These are phyloP conservation scores for Phytopythium oedochilum DNA, from an alignment of 352 stramenopile genomes.

Conservation along the genomic window DNA sequence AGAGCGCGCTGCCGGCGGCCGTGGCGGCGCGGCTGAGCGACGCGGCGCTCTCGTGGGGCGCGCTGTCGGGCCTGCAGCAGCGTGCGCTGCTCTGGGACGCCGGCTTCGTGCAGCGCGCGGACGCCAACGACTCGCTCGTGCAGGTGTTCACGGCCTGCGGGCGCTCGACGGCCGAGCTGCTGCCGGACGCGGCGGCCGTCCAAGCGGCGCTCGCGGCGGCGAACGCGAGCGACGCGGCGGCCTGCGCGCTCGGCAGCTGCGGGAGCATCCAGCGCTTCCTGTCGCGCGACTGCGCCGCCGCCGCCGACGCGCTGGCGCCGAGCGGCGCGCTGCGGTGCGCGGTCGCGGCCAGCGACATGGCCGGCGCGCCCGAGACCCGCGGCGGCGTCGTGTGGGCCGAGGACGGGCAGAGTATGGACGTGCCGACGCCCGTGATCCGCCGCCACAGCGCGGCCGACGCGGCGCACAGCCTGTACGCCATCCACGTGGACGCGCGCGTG, in stretches of 20 bases:
- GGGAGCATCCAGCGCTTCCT: conserved; percentile 50
- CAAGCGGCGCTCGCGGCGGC: conserved; percentile 12
- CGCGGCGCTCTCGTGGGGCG: conserved; percentile 26
- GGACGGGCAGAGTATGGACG: conserved; percentile 42
- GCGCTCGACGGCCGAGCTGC: conserved; percentile 52
- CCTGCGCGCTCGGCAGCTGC: conserved; percentile 29
- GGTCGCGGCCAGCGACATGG: conserved; percentile 30
- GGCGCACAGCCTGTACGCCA: conserved; percentile 38
- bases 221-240: conserved; percentile 7
- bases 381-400: conserved; percentile 54
- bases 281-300: conserved; percentile 18
- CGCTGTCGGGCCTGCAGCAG: conserved; percentile 55
- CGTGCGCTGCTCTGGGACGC: conserved; percentile 71
- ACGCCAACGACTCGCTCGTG: conserved; percentile 23
- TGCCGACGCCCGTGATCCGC: conserved; percentile 47
- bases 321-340: conserved; percentile 29
- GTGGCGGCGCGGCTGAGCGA: conserved; percentile 23
- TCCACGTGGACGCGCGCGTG: conserved; percentile 37
- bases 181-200: conserved; percentile 39
- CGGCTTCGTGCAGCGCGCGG: conserved; percentile 45
- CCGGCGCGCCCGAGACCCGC: conserved; percentile 13
- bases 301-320: conserved; percentile 22
- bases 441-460: conserved; percentile 27
- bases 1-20: conserved; percentile 23
- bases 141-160: conserved; percentile 59